Evolutionary conservation across 768 basidiomycete genomes (phyloP), one percentile per base, ranked within the genome.

Genomic region (Leccinum boreale): DNA sequence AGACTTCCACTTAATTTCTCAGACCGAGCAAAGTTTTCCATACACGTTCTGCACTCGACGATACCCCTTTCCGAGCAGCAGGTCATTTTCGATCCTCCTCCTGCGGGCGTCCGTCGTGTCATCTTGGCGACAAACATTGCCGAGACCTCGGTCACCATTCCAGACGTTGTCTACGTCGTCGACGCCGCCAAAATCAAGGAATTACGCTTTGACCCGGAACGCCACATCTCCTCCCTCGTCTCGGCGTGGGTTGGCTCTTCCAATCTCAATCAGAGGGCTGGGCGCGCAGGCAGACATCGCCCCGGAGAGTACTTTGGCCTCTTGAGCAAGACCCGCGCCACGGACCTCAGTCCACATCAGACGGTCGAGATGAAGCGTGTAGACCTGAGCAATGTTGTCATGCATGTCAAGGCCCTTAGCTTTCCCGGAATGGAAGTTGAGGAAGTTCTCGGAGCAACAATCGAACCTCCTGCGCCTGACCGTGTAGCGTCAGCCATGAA

Each of bases 41-140:
- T 96, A 12, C 94, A 96, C 64, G 75, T 93, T 54, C 75, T 98
- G 11, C 95, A 98, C 73, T 97, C 95, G 8, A 85, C 87, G 26
- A 86, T 97, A 58, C 94, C 95, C 17, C 78, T 94, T 26, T 81
- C 83, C 1, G 94, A 97, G 65, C 95, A 98, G 67, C 90, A 94
- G 70, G 79, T 85, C 56, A 88, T 98, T 52, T 97, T 97, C 67
- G 86, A 91, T 21, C 89, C 92, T 1, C 89, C 94, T 7, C 80
- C 85, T 0, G 59, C 69, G 3, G 92, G 92, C 10, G 79, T 92
- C 19, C 86, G 94, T 55, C 85, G 94, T 24, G 80, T 98, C 67
- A 96, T 98, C 63, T 79, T 98, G 50, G 84, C 94, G 5, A 98
- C 95, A 39, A 97, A 97, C 70, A 94, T 97, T 47, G 94, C 94